Evolutionary conservation across 768 basidiomycete species (phyloP), one percentile per base, ranked within the genome.

Genomic region (Strobilomyces confusus): DNA sequence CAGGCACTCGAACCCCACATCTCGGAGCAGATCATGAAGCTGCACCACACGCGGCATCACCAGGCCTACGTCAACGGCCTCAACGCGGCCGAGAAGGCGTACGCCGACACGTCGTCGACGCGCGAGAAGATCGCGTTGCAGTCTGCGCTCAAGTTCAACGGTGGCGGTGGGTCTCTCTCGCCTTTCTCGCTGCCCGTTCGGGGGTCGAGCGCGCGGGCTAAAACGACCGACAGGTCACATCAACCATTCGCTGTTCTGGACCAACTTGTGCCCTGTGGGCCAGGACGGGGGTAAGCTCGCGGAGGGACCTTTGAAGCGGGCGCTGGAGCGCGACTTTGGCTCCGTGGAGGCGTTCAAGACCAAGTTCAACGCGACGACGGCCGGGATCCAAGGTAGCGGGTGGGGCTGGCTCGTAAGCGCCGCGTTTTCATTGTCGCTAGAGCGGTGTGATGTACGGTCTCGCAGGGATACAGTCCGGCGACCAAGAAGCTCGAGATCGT

Each of bases 221-320:
- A 26, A 25, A 37, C 29, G 19, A 36, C 14, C 14, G 40, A 20
- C 14, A 61, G 90, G 92, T 4, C 93, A 95, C 66, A 92, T 95
- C 69, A 97, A 97, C 72, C 94, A 95, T 72, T 83, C 93, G 14
- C 77, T 98, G 32, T 99, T 99, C 80, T 99, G 97, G 97, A 91
- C 87, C 73, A 98, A 95, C 73, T 82, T 99, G 58, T 88, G 93
- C 0, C 97, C 97, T 4, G 70, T 73, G 22, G 72, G 72, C 46
- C 69, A 69, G 38, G 80, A 78, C 9, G 89, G 88, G 37, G 89
- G 89, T 9, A 76, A 81, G 62, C 75, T 92, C 33, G 66, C 66
- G 6, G 76, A 77, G 25, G 89, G 89, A 5, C 76, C 83, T 11
- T 77, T 98, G 49, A 89, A 90, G 70, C 73, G 81, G 41, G 88